phyloP scores from a whole-genome alignment of 345 rosid genomes.

The Stellera chamaejasme region DNA sequence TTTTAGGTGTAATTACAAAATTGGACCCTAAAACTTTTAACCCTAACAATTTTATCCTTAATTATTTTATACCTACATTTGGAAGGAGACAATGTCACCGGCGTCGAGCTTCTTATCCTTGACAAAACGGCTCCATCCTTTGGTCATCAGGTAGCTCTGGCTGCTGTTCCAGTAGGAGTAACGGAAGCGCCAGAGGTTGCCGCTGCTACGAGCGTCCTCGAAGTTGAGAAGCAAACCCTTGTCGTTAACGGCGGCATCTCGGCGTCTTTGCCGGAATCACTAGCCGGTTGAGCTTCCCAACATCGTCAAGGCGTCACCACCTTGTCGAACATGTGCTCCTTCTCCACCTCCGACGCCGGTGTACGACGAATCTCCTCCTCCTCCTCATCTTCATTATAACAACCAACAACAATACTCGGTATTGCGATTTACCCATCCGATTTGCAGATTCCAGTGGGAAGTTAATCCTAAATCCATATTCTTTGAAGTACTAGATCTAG shows the following conservation, averaged over 20 bases:
- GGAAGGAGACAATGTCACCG: slow-evolving; percentile 71
- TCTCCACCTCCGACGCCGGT: slow-evolving; percentile 18
- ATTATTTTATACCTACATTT: too few species aligned
- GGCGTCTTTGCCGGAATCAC: slow-evolving; percentile 59
- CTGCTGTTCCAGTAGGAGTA: slow-evolving; percentile 80
- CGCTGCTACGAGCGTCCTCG: slow-evolving; percentile 36
- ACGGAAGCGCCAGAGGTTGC: slow-evolving; percentile 58
- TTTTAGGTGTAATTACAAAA: too few species aligned
- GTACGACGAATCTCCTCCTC: background rate
- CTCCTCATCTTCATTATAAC: background rate
- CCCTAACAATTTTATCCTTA: too few species aligned
- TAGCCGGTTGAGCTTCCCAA: slow-evolving; percentile 56
- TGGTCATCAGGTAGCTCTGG: slow-evolving; percentile 80
- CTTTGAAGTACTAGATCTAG: slow-evolving; percentile 3
- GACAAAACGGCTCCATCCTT: slow-evolving; percentile 82
- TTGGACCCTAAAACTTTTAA: too few species aligned
- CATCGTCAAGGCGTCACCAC: slow-evolving; percentile 61
- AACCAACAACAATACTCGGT: slow-evolving; percentile 2
- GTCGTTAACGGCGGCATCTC: slow-evolving; percentile 61
- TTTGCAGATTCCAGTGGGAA: too few species aligned
- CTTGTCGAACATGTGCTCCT: slow-evolving; percentile 54
- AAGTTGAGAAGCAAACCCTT: slow-evolving; percentile 67
- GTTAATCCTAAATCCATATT: background rate
- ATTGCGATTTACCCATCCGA: slow-evolving; percentile 3
- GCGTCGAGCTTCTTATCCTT: slow-evolving; percentile 75